phyloP scores from a whole-genome alignment of 768 basidiomycete species.

The Amanita muscaria region DNA sequence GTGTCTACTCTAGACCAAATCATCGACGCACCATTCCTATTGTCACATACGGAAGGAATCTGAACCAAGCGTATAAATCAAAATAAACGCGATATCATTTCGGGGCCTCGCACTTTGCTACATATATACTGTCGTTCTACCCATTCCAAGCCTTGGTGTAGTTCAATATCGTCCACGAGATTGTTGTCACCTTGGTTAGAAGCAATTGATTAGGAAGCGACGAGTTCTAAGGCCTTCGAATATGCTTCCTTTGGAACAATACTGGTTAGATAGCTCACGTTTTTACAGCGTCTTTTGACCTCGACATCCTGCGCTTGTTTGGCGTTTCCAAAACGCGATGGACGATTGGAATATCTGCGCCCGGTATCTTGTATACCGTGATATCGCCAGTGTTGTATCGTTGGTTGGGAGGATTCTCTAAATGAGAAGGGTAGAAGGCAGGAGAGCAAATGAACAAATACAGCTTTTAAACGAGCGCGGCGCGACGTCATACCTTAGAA shows the following conservation, averaged over 20 bases:
- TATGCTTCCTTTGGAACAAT: too few relatives aligned
- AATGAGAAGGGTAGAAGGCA: conserved; percentile 79
- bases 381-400: conserved; percentile 90
- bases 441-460: background rate
- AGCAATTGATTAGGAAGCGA: conserved; percentile 49
- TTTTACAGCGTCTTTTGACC: background rate
- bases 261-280: too few relatives aligned
- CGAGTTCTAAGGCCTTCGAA: background rate
- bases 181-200: conserved; percentile 97
- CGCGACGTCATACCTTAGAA: conserved; percentile 57
- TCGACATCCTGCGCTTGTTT: conserved; percentile 20
- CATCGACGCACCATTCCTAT: conserved; percentile 79
- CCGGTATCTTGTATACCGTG: conserved; percentile 94
- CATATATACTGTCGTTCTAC: conserved; percentile 83
- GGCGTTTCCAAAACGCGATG: conserved; percentile 87
- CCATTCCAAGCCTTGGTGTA: conserved; percentile 86
- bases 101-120: conserved; percentile 87
- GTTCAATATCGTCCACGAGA: conserved; percentile 71
- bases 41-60: conserved; percentile 90
- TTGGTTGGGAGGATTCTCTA: conserved; percentile 66
- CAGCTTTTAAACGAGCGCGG: conserved; percentile 2
- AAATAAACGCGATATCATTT: too few relatives aligned
- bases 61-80: conserved; percentile 20
- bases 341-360: conserved; percentile 91
- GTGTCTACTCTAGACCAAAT: conserved; percentile 4